phyloP scores from a whole-genome alignment of 169 alveolate genomes.

The Plasmodium vinckei region DNA sequence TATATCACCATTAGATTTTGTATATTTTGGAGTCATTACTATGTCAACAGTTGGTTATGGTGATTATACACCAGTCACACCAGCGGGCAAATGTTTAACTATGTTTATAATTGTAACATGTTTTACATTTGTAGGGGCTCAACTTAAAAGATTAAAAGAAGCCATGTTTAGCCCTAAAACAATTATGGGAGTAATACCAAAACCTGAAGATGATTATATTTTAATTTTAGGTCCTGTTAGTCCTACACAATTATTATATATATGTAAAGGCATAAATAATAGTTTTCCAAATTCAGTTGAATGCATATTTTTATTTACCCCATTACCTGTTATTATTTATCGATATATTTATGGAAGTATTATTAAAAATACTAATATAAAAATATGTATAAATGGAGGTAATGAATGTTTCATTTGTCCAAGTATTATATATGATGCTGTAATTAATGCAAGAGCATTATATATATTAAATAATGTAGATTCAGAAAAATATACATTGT shows the following conservation, averaged over 20 bases:
- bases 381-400: slow-evolving; percentile 84
- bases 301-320: slow-evolving; percentile 82
- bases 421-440: slow-evolving; percentile 71
- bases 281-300: slow-evolving; percentile 81
- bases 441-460: slow-evolving; percentile 52
- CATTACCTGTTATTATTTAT: slow-evolving; percentile 82
- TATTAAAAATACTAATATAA: slow-evolving; percentile 82
- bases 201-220: slow-evolving; percentile 79
- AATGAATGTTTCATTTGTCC: slow-evolving; percentile 75
- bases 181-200: slow-evolving; percentile 78
- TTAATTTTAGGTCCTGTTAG: slow-evolving; percentile 84
- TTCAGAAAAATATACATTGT: slow-evolving; percentile 52
- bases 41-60: slow-evolving; percentile 89
- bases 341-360: slow-evolving; percentile 82
- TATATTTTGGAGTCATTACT: slow-evolving; percentile 85
- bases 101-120: slow-evolving; percentile 80
- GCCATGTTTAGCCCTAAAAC: slow-evolving; percentile 77
- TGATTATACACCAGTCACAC: slow-evolving; percentile 83
- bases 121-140: slow-evolving; percentile 84
- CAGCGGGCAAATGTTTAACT: slow-evolving; percentile 78
- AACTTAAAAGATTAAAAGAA: slow-evolving; percentile 83
- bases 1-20: slow-evolving; percentile 82
- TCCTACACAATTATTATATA: slow-evolving; percentile 80
- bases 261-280: slow-evolving; percentile 79
- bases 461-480: slow-evolving; percentile 67